phyloP scores from a whole-genome alignment of 768 basidiomycete genomes.

The Kondoa subrosea region DNA sequence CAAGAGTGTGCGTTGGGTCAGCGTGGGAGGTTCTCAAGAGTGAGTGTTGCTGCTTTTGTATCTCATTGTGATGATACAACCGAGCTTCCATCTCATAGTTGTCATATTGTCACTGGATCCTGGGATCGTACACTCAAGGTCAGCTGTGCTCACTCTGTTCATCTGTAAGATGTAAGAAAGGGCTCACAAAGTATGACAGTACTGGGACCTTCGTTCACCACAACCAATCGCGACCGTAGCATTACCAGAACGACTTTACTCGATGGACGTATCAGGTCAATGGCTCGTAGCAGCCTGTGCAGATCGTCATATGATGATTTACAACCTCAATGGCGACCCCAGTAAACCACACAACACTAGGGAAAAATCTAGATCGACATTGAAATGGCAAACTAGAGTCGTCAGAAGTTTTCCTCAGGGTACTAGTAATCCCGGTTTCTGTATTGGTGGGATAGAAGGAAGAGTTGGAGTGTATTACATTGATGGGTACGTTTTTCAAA shows the following conservation, averaged over 20 bases:
- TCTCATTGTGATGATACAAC: background rate
- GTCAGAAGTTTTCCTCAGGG: constrained; percentile 33
- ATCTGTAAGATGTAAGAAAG: constrained; percentile 3
- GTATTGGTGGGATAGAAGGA: constrained; percentile 39
- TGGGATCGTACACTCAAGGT: constrained; percentile 98
- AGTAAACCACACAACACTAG: constrained; percentile 52
- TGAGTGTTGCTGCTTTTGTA: background rate
- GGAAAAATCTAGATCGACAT: constrained; percentile 42
- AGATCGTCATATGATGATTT: constrained; percentile 12
- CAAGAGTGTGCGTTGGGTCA: constrained; percentile 23
- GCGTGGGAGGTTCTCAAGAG: constrained; percentile 4
- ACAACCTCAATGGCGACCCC: constrained; percentile 4
- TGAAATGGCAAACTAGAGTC: constrained; percentile 86
- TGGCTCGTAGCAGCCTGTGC: constrained; percentile 4
- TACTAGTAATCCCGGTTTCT: constrained; percentile 29
- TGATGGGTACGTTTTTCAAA: background rate
- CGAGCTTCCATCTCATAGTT: constrained; percentile 25
- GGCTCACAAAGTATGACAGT: constrained; percentile 39
- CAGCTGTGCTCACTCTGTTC: constrained; percentile 5
- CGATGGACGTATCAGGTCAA: constrained; percentile 30
- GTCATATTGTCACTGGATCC: constrained; percentile 76
- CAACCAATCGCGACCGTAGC: constrained; percentile 58
- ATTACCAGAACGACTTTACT: constrained; percentile 85
- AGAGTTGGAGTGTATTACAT: constrained; percentile 88
- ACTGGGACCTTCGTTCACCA: constrained; percentile 76